Evolutionary conservation across 2,329 filamentous ascomycete genomes (phyloP).

Genomic region (Aspergillus tanneri): DNA sequence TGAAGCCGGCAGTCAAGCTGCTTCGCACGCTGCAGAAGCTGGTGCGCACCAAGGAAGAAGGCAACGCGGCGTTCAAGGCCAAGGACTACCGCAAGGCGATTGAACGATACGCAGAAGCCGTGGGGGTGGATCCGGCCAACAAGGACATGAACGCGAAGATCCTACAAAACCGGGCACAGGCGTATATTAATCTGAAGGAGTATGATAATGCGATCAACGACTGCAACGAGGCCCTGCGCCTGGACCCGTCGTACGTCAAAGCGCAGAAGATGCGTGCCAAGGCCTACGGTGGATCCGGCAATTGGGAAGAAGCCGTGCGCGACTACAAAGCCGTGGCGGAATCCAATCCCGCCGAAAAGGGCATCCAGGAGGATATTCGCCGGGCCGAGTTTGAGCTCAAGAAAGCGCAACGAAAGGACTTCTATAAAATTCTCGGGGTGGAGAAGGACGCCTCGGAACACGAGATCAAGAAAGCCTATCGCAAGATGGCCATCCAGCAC

Average conservation of each 20-base stretch:
- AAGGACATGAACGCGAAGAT: conserved; percentile 93
- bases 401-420: conserved; percentile 96
- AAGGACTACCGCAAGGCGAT: conserved; percentile 77
- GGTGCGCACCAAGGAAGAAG: conserved; percentile 89
- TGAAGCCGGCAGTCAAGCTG: conserved; percentile 82
- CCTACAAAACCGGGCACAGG: conserved; percentile 87
- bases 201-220: conserved; percentile 79
- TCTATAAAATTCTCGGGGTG: conserved; percentile 94
- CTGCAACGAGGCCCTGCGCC: conserved; percentile 76
- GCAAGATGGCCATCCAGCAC: conserved; percentile 87
- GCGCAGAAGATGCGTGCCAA: conserved; percentile 93
- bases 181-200: conserved; percentile 74
- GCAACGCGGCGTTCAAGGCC: conserved; percentile 85
- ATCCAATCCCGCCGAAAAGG: conserved; percentile 75
- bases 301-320: conserved; percentile 87
- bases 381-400: conserved; percentile 93
- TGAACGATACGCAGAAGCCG: conserved; percentile 76
- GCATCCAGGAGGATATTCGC: conserved; percentile 78
- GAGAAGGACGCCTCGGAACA: conserved; percentile 79
- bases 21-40: conserved; percentile 87
- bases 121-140: conserved; percentile 83
- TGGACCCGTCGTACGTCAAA: conserved; percentile 84
- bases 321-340: conserved; percentile 88
- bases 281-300: conserved; percentile 77
- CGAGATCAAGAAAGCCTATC: conserved; percentile 95